Evolutionary conservation across 768 basidiomycete genomes (phyloP).

Genomic region (Filobasidium wieringae): DNA sequence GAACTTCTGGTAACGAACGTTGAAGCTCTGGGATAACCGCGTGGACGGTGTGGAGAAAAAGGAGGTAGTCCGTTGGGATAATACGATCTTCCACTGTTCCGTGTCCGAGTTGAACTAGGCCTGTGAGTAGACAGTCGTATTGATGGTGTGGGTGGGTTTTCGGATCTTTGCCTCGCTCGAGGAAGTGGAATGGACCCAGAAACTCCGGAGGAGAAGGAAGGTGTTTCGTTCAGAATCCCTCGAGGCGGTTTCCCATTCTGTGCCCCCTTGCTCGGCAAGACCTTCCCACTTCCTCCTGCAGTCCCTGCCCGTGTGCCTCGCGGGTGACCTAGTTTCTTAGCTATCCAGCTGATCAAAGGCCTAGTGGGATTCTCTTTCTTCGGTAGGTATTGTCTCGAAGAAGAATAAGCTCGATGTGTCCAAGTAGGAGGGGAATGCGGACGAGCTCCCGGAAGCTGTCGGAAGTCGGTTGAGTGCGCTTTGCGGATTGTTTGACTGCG

Average conservation of each 20-base stretch:
- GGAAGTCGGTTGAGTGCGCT: no score
- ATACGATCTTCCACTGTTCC: neutral
- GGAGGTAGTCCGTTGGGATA: neutral
- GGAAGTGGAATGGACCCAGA: neutral
- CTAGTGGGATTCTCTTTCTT: neutral
- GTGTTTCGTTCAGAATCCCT: neutral
- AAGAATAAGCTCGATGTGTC: no score
- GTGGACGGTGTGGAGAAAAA: neutral
- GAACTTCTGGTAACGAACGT: neutral
- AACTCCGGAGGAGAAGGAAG: no score
- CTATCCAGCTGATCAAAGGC: neutral
- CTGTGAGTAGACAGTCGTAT: neutral
- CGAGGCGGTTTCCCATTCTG: neutral
- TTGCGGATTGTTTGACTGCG: no score
- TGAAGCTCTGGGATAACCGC: neutral
- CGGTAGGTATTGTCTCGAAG: no score
- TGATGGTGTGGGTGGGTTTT: neutral
- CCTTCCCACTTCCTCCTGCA: neutral
- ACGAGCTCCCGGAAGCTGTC: no score
- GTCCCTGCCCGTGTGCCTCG: neutral
- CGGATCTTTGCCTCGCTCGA: neutral
- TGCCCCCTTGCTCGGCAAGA: no score
- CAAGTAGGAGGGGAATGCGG: no score
- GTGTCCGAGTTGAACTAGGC: neutral
- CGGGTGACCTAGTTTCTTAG: neutral